Percentiles rank a stretch among this genome's conserved stretches.
Evolutionary conservation across 2,329 filamentous ascomycete genomes (phyloP).

Genomic region (Calonectria pseudoreteaudii): DNA sequence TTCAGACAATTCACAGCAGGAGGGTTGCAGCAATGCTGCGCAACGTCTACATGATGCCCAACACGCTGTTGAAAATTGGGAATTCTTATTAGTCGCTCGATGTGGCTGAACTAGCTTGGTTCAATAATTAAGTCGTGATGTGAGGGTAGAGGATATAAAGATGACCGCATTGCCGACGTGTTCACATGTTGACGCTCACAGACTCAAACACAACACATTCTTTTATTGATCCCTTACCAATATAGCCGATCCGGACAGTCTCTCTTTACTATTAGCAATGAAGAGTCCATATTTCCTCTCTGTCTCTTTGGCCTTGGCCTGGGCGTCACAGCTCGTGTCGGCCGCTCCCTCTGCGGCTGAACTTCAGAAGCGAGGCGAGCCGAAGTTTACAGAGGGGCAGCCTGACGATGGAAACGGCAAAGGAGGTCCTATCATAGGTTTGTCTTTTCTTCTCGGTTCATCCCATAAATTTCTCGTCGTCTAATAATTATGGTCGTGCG

Average conservation of each 20-base stretch:
- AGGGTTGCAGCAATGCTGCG: slow-evolving; percentile 3
- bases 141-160: neutral
- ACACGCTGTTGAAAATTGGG: neutral
- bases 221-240: neutral
- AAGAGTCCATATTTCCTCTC: slow-evolving; percentile 27
- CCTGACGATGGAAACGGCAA: slow-evolving; percentile 57
- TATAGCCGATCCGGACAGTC: neutral
- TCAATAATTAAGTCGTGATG: neutral
- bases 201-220: neutral
- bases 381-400: slow-evolving; percentile 42
- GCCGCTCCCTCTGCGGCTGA: slow-evolving; percentile 29
- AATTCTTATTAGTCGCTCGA: neutral
- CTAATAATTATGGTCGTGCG: neutral
- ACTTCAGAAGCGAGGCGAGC: slow-evolving; percentile 35
- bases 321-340: slow-evolving; percentile 14
- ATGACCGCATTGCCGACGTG: neutral
- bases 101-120: neutral
- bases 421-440: slow-evolving; percentile 69
- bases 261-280: slow-evolving; percentile 13
- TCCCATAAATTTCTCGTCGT: neutral
- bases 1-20: slow-evolving; percentile 6
- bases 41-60: neutral
- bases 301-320: slow-evolving; percentile 24
- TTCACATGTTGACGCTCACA: neutral
- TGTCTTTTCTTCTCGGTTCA: neutral